These are phyloP conservation scores for Penicillium cinerascens DNA, from an alignment of 495 filamentous ascomycete genomes.

Conservation along the genomic window DNA sequence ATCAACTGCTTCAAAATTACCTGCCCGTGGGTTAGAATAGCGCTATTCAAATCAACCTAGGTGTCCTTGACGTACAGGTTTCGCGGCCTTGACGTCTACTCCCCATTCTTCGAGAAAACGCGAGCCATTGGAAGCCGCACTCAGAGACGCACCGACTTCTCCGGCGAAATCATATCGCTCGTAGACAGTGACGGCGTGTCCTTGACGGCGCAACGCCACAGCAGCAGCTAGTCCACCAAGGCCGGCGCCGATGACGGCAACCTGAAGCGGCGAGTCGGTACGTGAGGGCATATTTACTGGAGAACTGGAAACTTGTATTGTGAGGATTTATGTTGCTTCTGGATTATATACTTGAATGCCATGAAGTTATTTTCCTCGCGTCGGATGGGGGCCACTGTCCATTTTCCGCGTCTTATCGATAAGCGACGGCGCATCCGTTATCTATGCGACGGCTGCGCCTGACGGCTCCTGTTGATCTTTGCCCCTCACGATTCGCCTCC, in stretches of 20 bases:
- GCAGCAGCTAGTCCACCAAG: constrained; percentile 54
- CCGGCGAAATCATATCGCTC: constrained; percentile 29
- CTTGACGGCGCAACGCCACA: constrained; percentile 47
- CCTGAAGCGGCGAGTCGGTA: constrained; percentile 19
- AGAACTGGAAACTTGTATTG: not conserved
- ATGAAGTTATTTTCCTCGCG: constrained; percentile 3
- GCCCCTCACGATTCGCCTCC: not conserved
- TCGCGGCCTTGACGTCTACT: constrained; percentile 24
- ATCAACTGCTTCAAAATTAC: constrained; percentile 31
- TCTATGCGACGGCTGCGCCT: constrained; percentile 28
- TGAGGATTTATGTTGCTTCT: not conserved
- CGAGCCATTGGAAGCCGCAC: constrained; percentile 26
- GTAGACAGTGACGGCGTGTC: constrained; percentile 47
- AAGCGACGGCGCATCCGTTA: constrained; percentile 16
- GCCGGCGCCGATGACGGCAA: constrained; percentile 50
- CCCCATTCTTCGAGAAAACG: constrained; percentile 29
- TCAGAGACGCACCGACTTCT: constrained; percentile 29
- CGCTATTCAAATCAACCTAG: too few relatives aligned
- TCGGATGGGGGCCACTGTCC: constrained; percentile 1
- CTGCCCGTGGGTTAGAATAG: not conserved
- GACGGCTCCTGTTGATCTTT: constrained; percentile 11
- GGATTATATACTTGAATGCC: constrained; percentile 2
- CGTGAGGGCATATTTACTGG: constrained; percentile 14
- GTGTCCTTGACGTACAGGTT: constrained; percentile 21
- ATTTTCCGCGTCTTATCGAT: not conserved